Base-by-base conservation (phyloP, 2,329 filamentous ascomycete species). In the Seiridium unicorne region DNA sequence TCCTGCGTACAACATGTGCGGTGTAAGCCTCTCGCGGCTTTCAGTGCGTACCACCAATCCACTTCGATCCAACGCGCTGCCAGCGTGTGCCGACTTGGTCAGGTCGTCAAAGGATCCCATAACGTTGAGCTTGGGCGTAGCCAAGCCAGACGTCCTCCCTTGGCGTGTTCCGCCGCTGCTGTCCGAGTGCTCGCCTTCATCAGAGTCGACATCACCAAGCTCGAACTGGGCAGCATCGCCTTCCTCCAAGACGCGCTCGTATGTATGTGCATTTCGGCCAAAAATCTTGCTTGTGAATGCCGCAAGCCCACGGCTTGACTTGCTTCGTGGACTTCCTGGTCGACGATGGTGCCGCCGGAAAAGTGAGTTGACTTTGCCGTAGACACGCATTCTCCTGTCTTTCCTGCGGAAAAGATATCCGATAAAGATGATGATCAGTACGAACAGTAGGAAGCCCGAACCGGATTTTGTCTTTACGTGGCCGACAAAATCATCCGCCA, bases 201-300 rank as follows among this genome's bases (percentile, higher is more conserved):
- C 83, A 1, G 86, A 87, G 36, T 88, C 85, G 7, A 86, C 76
- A 13, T 87, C 87, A 35, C 84, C 86, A 2, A 97, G 83, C 71
- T 97, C 93, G 70, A 96, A 94, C 47, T 92, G 89, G 58, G 84
- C 78, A 9, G 78, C 77, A n/a, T 86, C 84, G 10, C 90, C 93
- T 66, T 93, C 90, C 75, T 97, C 93, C 56, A 96, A 77, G 3
- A 97, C 89, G 36, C 92, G 88, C 71, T 97, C 93, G 70, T 97
- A 97, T 3, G 84, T 79, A 6, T 79, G 71, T 0, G 78, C 75
- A 55, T 73, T 76, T 4, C 84, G 82, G 11, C 83, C 84, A 63
- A 96, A 90, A 4, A 95, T 74, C 70, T 90, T 91, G 63, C 82
- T 82, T 6, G 82, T 81, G 67, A 84, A 70, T 1, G 69, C 70